Evolutionary conservation across 2,329 filamentous ascomycete species (phyloP).

Genomic region (Geosmithia putterillii): DNA sequence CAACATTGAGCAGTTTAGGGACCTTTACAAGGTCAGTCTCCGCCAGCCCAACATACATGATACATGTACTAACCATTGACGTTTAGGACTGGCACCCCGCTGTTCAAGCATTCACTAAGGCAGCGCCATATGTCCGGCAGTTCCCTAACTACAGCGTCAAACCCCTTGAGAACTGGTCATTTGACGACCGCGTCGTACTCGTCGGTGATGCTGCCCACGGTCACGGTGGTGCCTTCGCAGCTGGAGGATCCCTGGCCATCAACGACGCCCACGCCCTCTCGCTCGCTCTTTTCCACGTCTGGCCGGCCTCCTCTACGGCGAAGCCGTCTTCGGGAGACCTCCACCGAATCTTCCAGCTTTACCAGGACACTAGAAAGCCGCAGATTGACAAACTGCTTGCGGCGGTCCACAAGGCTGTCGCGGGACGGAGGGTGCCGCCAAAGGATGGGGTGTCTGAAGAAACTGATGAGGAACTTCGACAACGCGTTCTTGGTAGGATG

Average conservation of each 20-base stretch:
- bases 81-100: slow-evolving; percentile 25
- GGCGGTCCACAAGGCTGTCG: slow-evolving; percentile 19
- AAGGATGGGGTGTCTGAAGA: slow-evolving; percentile 8
- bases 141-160: slow-evolving; percentile 30
- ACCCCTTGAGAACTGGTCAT: slow-evolving; percentile 25
- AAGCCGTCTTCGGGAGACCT: slow-evolving; percentile 8
- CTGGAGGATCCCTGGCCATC: slow-evolving; percentile 24
- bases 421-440: slow-evolving; percentile 10
- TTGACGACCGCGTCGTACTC: slow-evolving; percentile 20
- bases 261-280: slow-evolving; percentile 29
- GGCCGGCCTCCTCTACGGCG: slow-evolving; percentile 7
- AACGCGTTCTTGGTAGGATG: slow-evolving; percentile 19
- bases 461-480: slow-evolving; percentile 22
- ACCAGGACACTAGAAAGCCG: slow-evolving; percentile 26
- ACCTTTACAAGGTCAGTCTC: slow-evolving; percentile 15
- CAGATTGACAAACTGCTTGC: slow-evolving; percentile 24
- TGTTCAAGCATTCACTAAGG: slow-evolving; percentile 23
- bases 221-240: slow-evolving; percentile 26
- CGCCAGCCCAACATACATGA: no score
- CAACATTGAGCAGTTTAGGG: slow-evolving; percentile 19
- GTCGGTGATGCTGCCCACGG: slow-evolving; percentile 27
- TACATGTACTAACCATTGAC: neutral
- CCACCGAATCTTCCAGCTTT: slow-evolving; percentile 19
- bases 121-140: slow-evolving; percentile 23
- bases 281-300: slow-evolving; percentile 22